These are phyloP conservation scores for Vanrija sp. DNA, from an alignment of 1,284 basidiomycete species.

Conservation along the genomic window DNA sequence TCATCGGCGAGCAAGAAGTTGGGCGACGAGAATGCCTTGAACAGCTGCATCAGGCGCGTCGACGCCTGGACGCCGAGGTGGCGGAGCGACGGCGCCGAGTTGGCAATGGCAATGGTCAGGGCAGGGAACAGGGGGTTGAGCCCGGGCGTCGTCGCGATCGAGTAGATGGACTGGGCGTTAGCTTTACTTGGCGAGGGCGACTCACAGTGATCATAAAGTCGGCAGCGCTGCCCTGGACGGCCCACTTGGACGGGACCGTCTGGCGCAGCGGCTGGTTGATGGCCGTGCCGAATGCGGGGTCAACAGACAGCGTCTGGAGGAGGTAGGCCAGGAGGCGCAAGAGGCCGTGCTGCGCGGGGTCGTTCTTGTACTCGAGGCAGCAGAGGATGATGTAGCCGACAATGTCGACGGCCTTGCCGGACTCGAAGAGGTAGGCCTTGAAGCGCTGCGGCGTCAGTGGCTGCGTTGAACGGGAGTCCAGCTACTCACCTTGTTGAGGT, in stretches of 20 bases:
- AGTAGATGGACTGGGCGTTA: slow-evolving; percentile 69
- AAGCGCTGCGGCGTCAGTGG: slow-evolving; percentile 63
- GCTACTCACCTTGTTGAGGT: slow-evolving; percentile 72
- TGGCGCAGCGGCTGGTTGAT: slow-evolving; percentile 57
- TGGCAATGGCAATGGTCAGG: slow-evolving; percentile 81
- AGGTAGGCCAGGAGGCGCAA: slow-evolving; percentile 87
- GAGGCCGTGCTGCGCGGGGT: slow-evolving; percentile 88
- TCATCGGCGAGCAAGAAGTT: slow-evolving; percentile 87
- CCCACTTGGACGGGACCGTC: slow-evolving; percentile 69
- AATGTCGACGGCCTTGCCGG: slow-evolving; percentile 69
- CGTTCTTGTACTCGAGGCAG: slow-evolving; percentile 79
- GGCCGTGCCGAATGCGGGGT: slow-evolving; percentile 67
- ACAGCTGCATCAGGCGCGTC: slow-evolving; percentile 76
- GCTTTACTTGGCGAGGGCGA: too few relatives aligned
- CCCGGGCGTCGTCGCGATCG: slow-evolving; percentile 82
- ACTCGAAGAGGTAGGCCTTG: slow-evolving; percentile 69
- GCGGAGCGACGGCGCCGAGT: slow-evolving; percentile 79
- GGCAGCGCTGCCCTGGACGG: slow-evolving; percentile 64
- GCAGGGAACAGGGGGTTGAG: slow-evolving; percentile 84
- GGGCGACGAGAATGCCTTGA: slow-evolving; percentile 83
- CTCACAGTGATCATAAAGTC: slow-evolving; percentile 83
- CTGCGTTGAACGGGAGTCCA: not conserved
- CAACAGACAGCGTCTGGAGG: slow-evolving; percentile 83
- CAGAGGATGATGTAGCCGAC: slow-evolving; percentile 73
- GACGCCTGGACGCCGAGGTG: slow-evolving; percentile 76